A percentile compares a stretch with the other conserved stretches of the same genome.
Conservation (phyloP, 2,329 filamentous ascomycete species). For the Lachnellula hyalina region DNA sequence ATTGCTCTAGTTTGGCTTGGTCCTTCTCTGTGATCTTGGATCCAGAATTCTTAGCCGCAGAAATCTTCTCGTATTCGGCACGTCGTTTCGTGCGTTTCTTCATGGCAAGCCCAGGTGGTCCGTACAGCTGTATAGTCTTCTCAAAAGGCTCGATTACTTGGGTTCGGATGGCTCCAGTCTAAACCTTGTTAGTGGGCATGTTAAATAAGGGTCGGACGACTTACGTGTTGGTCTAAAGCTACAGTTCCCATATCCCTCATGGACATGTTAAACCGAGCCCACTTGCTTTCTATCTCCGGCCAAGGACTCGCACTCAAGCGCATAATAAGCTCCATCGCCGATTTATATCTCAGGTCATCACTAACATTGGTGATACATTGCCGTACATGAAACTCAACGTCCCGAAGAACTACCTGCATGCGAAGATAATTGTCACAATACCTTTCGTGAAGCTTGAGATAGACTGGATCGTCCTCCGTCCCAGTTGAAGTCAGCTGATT, state of each 20-base stretch:
- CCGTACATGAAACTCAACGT: slow-evolving; percentile 90
- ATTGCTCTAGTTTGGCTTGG: slow-evolving; percentile 78
- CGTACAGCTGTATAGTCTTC: slow-evolving; percentile 71
- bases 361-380: slow-evolving; percentile 74
- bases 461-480: slow-evolving; percentile 66
- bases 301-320: slow-evolving; percentile 69
- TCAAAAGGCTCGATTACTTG: slow-evolving; percentile 83
- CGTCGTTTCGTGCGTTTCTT: slow-evolving; percentile 92
- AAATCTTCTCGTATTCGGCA: slow-evolving; percentile 78
- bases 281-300: slow-evolving; percentile 87
- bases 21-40: slow-evolving; percentile 87
- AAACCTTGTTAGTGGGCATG: slow-evolving; percentile 11
- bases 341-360: slow-evolving; percentile 73
- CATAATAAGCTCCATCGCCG: slow-evolving; percentile 78
- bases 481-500: slow-evolving; percentile 46
- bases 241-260: slow-evolving; percentile 81
- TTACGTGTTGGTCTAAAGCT: slow-evolving; percentile 78
- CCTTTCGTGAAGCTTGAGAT: slow-evolving; percentile 73
- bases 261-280: slow-evolving; percentile 83
- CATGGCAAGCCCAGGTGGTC: slow-evolving; percentile 82
- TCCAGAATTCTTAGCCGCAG: slow-evolving; percentile 70
- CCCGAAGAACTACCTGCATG: slow-evolving; percentile 77
- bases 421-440: slow-evolving; percentile 91
- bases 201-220: slow-evolving; percentile 24
- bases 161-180: slow-evolving; percentile 65